These are phyloP conservation scores for Tilletia setariae DNA, from an alignment of 1,284 basidiomycete species.

Conservation along the genomic window DNA sequence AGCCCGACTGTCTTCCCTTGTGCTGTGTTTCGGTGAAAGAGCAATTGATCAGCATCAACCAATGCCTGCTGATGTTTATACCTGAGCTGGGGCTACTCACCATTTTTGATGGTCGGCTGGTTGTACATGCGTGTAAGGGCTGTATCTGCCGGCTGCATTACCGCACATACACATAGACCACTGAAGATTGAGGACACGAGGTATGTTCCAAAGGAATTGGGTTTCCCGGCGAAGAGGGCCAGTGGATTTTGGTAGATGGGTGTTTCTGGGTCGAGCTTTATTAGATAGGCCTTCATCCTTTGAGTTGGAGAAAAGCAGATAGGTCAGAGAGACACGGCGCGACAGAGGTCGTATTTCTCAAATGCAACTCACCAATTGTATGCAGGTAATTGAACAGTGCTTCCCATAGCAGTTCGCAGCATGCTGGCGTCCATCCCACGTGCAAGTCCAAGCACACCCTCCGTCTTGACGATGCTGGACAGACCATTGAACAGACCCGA, in stretches of 20 bases:
- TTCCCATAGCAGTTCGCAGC: constrained; percentile 88
- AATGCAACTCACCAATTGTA: constrained; percentile 71
- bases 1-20: constrained; percentile 21
- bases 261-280: constrained; percentile 37
- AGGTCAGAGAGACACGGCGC: constrained; percentile 64
- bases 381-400: constrained; percentile 89
- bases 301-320: constrained; percentile 61
- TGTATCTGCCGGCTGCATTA: constrained; percentile 59
- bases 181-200: constrained; percentile 82
- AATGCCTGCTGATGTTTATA: too few relatives aligned
- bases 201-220: constrained; percentile 80
- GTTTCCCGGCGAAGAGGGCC: constrained; percentile 39
- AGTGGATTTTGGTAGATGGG: constrained; percentile 54
- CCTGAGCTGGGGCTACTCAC: constrained; percentile 57
- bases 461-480: constrained; percentile 71
- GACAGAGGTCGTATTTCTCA: not conserved
- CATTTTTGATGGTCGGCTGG: constrained; percentile 58
- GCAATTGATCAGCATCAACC: constrained; percentile 65
- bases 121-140: constrained; percentile 94
- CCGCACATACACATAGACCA: constrained; percentile 72
- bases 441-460: constrained; percentile 74
- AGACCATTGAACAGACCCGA: constrained; percentile 77
- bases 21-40: not conserved
- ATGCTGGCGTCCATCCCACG: constrained; percentile 92
- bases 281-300: constrained; percentile 37